phyloP scores from a whole-genome alignment of 2,329 filamentous ascomycete species.

The Cladosporium halotolerans region DNA sequence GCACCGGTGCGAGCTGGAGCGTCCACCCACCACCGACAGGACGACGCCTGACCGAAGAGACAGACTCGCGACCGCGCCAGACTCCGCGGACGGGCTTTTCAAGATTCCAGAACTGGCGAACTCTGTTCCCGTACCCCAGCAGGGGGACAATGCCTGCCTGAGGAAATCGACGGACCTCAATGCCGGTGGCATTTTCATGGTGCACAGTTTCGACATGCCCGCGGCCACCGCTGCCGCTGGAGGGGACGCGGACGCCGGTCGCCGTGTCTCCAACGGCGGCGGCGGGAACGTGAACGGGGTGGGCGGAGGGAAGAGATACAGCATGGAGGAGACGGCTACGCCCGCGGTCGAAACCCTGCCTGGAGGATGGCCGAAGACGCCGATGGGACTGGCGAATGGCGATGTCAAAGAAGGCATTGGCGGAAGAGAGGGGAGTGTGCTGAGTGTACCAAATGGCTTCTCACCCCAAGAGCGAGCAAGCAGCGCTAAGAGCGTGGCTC shows the following conservation, averaged over 20 bases:
- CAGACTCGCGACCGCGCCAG: neutral
- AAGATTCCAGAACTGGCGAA: constrained; percentile 22
- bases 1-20: neutral
- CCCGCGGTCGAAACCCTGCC: constrained; percentile 20
- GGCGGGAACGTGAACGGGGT: constrained; percentile 6
- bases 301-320: constrained; percentile 6
- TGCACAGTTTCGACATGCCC: constrained; percentile 47
- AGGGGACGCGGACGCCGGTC: constrained; percentile 18
- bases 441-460: constrained; percentile 21
- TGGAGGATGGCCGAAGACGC: constrained; percentile 25
- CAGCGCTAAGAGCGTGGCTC: constrained; percentile 23
- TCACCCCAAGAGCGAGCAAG: constrained; percentile 21
- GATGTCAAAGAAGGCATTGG: constrained; percentile 32
- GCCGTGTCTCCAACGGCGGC: constrained; percentile 10
- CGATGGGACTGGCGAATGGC: constrained; percentile 35
- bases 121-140: constrained; percentile 20
- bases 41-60: neutral
- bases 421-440: constrained; percentile 25
- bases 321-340: constrained; percentile 12
- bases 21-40: neutral
- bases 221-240: constrained; percentile 43
- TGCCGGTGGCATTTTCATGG: constrained; percentile 35
- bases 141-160: constrained; percentile 24
- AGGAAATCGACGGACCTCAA: constrained; percentile 29
- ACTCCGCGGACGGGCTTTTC: neutral